Conservation (phyloP, 225 moss, liverwort and hornwort species). For the Sphagnum contortum region DNA sequence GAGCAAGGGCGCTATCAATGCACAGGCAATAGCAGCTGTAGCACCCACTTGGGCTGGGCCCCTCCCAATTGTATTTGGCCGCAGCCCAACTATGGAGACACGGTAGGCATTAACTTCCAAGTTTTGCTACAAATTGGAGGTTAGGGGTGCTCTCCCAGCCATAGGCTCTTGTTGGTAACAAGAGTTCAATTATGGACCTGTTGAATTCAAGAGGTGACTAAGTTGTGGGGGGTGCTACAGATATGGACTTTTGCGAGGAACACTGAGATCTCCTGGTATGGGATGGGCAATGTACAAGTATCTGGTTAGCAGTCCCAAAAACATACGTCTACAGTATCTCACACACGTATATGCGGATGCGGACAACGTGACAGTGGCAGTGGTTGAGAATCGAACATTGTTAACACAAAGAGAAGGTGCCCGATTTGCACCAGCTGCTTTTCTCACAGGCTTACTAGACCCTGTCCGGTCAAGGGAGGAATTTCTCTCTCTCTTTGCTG, state of each 20-base stretch:
- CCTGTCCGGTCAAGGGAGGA: slow-evolving; percentile 65
- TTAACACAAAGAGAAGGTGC: slow-evolving; percentile 83
- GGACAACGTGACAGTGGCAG: slow-evolving; percentile 64
- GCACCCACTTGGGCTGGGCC: slow-evolving; percentile 97
- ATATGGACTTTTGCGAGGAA: slow-evolving; percentile 63
- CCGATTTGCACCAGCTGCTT: slow-evolving; percentile 77
- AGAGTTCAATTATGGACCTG: too few species aligned
- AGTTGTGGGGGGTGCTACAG: slow-evolving; percentile 15
- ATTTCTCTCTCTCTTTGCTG: slow-evolving; percentile 54
- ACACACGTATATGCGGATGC: slow-evolving; percentile 85
- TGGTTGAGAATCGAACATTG: slow-evolving; percentile 67
- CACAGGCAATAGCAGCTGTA: slow-evolving; percentile 67
- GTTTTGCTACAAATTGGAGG: too few species aligned
- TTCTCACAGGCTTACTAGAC: slow-evolving; percentile 77
- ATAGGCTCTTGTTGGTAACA: too few species aligned
- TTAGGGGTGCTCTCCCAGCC: too few species aligned
- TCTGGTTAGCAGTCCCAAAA: slow-evolving; percentile 73
- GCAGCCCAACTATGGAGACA: slow-evolving; percentile 62
- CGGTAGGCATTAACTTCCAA: slow-evolving; percentile 13
- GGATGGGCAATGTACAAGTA: slow-evolving; percentile 98
- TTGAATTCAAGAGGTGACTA: too few species aligned
- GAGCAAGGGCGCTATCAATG: slow-evolving; percentile 58
- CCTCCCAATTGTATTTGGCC: slow-evolving; percentile 91
- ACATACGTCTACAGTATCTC: slow-evolving; percentile 73
- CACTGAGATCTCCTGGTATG: slow-evolving; percentile 65